A percentile compares a stretch with the other conserved stretches of the same genome.
phyloP scores from a whole-genome alignment of 192 early-diverging fungal species.

The Thamnidium elegans region DNA sequence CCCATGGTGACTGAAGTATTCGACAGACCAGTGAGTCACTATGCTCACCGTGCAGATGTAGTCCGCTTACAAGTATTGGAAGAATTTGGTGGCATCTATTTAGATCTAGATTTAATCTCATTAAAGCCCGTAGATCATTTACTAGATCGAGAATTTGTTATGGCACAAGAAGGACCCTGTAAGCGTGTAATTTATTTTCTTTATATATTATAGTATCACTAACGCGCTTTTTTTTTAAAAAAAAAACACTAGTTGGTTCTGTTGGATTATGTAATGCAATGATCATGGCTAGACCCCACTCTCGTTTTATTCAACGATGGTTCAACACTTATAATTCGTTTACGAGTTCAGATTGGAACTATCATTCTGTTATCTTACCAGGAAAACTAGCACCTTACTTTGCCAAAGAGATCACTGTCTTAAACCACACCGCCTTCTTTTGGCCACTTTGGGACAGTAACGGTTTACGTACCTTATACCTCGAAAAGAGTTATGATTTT shows the following conservation, averaged over 20 bases:
- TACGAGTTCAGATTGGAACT: constrained; percentile 37
- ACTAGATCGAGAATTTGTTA: constrained; percentile 44
- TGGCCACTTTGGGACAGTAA: constrained; percentile 43
- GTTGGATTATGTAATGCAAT: constrained; percentile 50
- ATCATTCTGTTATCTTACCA: constrained; percentile 46
- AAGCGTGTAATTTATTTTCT: background rate
- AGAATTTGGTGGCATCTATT: constrained; percentile 51
- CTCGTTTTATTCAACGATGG: constrained; percentile 49
- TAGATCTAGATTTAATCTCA: constrained; percentile 52
- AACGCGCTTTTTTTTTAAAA: background rate
- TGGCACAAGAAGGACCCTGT: constrained; percentile 48
- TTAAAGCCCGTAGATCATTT: constrained; percentile 45
- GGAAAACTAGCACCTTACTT: constrained; percentile 30
- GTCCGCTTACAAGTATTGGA: constrained; percentile 42
- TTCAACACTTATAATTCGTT: constrained; percentile 44
- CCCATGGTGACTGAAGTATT: constrained; percentile 40
- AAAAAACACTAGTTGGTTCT: constrained; percentile 24
- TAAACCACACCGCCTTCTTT: constrained; percentile 39
- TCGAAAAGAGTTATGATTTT: constrained; percentile 40
- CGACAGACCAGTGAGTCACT: constrained; percentile 37
- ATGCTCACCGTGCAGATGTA: constrained; percentile 49
- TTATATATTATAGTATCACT: background rate
- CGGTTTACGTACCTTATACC: constrained; percentile 36
- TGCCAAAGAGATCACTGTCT: constrained; percentile 25
- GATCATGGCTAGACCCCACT: constrained; percentile 39